Evolutionary conservation across 192 early-diverging fungal genomes (phyloP).

Genomic region (Coemansia reversa): DNA sequence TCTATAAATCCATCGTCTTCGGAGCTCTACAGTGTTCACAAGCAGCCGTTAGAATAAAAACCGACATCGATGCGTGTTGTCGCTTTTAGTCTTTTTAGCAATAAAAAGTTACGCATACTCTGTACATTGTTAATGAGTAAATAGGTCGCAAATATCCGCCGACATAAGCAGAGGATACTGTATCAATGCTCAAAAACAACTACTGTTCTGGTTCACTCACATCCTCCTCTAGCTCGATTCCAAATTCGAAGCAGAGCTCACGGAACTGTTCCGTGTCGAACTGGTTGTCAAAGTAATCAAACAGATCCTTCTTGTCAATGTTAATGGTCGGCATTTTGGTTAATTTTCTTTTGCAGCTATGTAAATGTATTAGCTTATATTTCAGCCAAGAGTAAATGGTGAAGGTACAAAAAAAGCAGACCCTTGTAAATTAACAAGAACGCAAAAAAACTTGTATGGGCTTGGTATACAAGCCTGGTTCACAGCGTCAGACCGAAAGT

Average conservation of each 20-base stretch:
- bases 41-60: too few species aligned
- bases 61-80: too few species aligned
- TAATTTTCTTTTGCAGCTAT: not conserved
- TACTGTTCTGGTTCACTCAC: constrained; percentile 46
- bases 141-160: too few species aligned
- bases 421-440: not conserved
- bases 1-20: constrained; percentile 27
- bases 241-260: constrained; percentile 98
- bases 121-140: too few species aligned
- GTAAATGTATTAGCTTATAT: not conserved
- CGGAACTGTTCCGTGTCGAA: constrained; percentile 84
- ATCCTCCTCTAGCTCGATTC: constrained; percentile 98
- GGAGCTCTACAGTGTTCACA: constrained; percentile 22
- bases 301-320: constrained; percentile 88
- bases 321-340: constrained; percentile 90
- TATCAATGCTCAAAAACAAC: too few species aligned
- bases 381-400: not conserved
- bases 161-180: too few species aligned
- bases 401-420: constrained; percentile 10
- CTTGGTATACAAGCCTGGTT: not conserved
- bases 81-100: too few species aligned
- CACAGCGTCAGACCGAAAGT: not conserved
- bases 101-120: too few species aligned
- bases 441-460: too few species aligned
- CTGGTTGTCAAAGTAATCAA: constrained; percentile 71